A percentile compares a stretch with the other conserved stretches of the same genome.
Conservation (phyloP, 495 filamentous ascomycete species). For the Hyphodiscus hymeniophilus region DNA sequence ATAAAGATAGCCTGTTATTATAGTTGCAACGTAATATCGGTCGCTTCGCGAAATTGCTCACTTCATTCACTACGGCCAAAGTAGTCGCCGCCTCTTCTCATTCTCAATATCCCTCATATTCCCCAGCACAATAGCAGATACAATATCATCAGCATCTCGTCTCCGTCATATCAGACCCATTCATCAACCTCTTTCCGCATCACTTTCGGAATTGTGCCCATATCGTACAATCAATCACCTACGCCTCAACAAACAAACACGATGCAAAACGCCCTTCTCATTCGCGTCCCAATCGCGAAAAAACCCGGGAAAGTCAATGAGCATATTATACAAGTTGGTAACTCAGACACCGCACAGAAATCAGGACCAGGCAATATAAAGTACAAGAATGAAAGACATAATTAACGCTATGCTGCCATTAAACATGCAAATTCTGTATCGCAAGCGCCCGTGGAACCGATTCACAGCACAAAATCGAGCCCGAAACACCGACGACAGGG, state of each 20-base stretch:
- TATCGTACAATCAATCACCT: conserved; percentile 6
- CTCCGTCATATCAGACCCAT: neutral
- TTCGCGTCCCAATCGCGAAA: conserved; percentile 1
- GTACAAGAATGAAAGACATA: conserved; percentile 5
- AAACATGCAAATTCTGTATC: neutral
- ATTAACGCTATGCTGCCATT: neutral
- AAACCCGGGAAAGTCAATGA: conserved; percentile 1
- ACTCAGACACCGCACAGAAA: conserved; percentile 1
- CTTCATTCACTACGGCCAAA: neutral
- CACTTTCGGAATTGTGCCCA: neutral
- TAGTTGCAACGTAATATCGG: neutral
- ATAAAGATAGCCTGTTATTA: too few species aligned
- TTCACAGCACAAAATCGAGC: too few species aligned
- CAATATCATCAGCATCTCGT: neutral
- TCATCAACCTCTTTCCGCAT: conserved; percentile 2
- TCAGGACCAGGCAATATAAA: neutral
- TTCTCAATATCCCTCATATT: too few species aligned
- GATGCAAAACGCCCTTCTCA: conserved; percentile 6
- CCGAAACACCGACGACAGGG: too few species aligned
- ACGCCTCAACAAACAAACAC: conserved; percentile 2
- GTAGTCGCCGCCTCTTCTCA: too few species aligned
- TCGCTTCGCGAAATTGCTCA: conserved; percentile 1
- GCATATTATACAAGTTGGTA: conserved; percentile 13
- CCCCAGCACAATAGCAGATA: too few species aligned
- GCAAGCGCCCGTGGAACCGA: too few species aligned